Conservation (phyloP, 768 basidiomycete genomes). For the Dentipellis sp. region DNA sequence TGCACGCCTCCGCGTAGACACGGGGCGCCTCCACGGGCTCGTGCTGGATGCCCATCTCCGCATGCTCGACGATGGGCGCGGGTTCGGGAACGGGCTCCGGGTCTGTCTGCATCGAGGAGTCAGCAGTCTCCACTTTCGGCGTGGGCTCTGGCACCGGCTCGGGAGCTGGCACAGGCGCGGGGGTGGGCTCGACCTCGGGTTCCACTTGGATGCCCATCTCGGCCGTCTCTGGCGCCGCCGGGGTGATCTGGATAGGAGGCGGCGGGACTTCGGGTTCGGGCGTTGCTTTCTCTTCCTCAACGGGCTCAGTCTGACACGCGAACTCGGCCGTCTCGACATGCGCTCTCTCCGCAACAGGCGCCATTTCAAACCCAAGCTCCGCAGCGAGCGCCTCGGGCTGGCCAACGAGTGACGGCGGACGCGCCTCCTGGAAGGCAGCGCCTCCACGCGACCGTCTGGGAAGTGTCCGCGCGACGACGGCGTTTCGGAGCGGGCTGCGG, state of each 20-base stretch:
- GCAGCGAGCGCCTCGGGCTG: constrained; percentile 65
- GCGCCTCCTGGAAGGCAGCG: constrained; percentile 57
- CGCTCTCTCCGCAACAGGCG: constrained; percentile 31
- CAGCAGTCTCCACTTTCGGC: constrained; percentile 13
- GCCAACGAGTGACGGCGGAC: constrained; percentile 63
- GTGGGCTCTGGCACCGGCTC: constrained; percentile 12
- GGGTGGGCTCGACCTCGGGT: constrained; percentile 5
- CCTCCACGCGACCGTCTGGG: constrained; percentile 53
- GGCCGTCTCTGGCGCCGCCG: constrained; percentile 17
- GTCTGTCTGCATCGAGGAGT: constrained; percentile 25
- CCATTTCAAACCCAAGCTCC: constrained; percentile 41
- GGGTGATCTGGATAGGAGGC: constrained; percentile 20
- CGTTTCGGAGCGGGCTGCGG: constrained; percentile 54
- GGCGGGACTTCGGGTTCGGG: constrained; percentile 15
- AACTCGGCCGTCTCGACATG: constrained; percentile 46
- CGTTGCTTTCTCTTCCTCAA: constrained; percentile 25
- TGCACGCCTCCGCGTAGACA: constrained; percentile 9
- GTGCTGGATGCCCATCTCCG: constrained; percentile 45
- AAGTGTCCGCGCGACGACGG: constrained; percentile 39
- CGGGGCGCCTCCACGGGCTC: constrained; percentile 20
- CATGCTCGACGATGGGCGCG: constrained; percentile 16
- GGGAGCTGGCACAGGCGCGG: constrained; percentile 1
- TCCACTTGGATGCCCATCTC: constrained; percentile 28
- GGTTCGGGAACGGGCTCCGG: constrained; percentile 9
- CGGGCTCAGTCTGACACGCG: constrained; percentile 57